Conservation (phyloP, 306 rosid species). For the Pyrus bretschneideri region DNA sequence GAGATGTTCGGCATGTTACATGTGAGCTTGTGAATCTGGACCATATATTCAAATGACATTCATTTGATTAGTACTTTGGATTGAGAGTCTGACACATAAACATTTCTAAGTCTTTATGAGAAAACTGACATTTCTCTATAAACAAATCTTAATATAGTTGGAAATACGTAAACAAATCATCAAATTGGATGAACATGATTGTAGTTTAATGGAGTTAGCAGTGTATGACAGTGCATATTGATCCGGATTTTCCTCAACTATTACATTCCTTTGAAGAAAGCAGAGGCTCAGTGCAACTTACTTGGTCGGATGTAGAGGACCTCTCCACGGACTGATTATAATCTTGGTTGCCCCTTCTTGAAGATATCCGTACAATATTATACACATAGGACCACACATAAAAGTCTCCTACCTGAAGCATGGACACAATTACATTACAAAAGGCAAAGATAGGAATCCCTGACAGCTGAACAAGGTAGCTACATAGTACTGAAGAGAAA, state of each 20-base stretch:
- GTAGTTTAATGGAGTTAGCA: background rate
- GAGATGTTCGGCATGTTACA: background rate
- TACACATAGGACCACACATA: too few relatives aligned
- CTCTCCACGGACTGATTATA: too few relatives aligned
- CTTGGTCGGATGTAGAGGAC: too few relatives aligned
- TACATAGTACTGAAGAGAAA: too few relatives aligned
- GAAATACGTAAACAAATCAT: background rate
- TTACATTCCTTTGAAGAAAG: background rate
- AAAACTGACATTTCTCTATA: background rate
- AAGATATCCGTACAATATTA: too few relatives aligned
- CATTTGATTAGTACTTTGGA: too few relatives aligned
- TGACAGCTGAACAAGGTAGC: too few relatives aligned
- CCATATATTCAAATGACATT: background rate
- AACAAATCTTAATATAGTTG: background rate
- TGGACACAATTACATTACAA: background rate
- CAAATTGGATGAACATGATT: too few relatives aligned
- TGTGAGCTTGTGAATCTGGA: background rate
- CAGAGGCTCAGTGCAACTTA: too few relatives aligned
- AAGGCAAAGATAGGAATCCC: background rate
- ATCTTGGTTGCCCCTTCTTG: too few relatives aligned
- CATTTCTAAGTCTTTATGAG: too few relatives aligned
- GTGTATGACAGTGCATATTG: slow-evolving; percentile 21
- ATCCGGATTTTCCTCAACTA: background rate
- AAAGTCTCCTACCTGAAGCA: slow-evolving; percentile 52
- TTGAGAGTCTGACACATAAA: too few relatives aligned